Conservation (phyloP, 345 rosid species). For the Euphorbia tirucalli region DNA sequence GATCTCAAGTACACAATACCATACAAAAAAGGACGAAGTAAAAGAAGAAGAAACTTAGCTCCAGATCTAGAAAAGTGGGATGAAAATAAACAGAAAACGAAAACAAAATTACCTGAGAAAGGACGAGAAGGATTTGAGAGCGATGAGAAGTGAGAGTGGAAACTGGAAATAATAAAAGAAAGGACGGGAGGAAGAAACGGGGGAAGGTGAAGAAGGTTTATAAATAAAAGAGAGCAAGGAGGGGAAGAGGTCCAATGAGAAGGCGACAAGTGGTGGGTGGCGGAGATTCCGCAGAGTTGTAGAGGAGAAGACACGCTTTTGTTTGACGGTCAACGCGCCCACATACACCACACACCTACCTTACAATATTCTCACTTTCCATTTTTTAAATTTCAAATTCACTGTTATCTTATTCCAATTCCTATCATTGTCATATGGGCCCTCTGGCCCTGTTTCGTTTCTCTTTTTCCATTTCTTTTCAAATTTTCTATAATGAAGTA, state of each 20-base stretch:
- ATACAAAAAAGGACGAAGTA: neutral
- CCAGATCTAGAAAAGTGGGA: neutral
- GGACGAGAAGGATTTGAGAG: neutral
- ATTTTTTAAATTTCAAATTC: too few species aligned
- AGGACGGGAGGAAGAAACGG: neutral
- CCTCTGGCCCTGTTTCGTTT: neutral
- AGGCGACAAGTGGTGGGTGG: constrained; percentile 32
- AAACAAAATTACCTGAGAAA: constrained; percentile 1
- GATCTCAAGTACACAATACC: neutral
- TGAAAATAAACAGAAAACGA: neutral
- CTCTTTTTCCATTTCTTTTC: neutral
- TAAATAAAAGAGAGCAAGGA: neutral
- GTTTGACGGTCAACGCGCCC: constrained; percentile 34
- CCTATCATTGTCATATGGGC: too few species aligned
- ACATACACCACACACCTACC: neutral
- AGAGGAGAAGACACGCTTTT: constrained; percentile 23
- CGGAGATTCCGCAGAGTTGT: constrained; percentile 25
- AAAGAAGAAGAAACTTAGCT: neutral
- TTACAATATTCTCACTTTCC: neutral
- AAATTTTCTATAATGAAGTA: neutral
- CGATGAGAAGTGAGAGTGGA: neutral
- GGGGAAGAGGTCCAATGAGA: constrained; percentile 30
- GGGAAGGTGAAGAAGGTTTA: neutral
- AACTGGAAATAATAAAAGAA: neutral
- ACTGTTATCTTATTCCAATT: too few species aligned